phyloP scores from a whole-genome alignment of 176 grass and related monocot genomes.

The Poa annua region DNA sequence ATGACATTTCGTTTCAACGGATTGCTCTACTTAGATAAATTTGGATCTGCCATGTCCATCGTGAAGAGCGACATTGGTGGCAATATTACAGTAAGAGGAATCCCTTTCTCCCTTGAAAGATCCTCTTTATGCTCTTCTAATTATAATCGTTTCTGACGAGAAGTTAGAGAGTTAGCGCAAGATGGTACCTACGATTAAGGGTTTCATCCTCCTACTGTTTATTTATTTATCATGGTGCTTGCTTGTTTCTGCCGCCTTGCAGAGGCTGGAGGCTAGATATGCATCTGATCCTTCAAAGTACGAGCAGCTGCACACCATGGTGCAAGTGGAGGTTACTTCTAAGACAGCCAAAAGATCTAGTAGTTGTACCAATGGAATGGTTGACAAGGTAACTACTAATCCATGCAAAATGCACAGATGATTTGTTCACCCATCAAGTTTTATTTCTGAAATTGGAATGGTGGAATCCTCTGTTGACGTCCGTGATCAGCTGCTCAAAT shows the following conservation, averaged over 20 bases:
- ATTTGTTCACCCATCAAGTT: no score
- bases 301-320: constrained; percentile 68
- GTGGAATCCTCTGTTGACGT: no score
- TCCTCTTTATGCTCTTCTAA: neutral
- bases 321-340: constrained; percentile 70
- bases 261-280: constrained; percentile 85
- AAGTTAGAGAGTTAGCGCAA: neutral
- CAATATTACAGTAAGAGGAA: constrained; percentile 70
- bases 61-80: constrained; percentile 85
- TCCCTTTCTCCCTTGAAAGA: neutral
- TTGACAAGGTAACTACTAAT: constrained; percentile 66
- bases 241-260: constrained; percentile 11
- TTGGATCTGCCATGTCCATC: constrained; percentile 79
- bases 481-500: no score
- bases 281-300: constrained; percentile 67
- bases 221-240: constrained; percentile 13
- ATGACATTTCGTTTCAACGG: neutral
- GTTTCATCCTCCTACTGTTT: neutral
- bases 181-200: neutral
- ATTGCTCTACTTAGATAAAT: constrained; percentile 60
- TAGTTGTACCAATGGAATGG: constrained; percentile 75
- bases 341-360: constrained; percentile 85
- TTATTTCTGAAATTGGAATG: no score
- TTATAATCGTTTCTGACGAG: neutral
- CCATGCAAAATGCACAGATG: neutral